Evolutionary conservation across 768 basidiomycete species (phyloP).

Genomic region (Pisolithus tinctorius): DNA sequence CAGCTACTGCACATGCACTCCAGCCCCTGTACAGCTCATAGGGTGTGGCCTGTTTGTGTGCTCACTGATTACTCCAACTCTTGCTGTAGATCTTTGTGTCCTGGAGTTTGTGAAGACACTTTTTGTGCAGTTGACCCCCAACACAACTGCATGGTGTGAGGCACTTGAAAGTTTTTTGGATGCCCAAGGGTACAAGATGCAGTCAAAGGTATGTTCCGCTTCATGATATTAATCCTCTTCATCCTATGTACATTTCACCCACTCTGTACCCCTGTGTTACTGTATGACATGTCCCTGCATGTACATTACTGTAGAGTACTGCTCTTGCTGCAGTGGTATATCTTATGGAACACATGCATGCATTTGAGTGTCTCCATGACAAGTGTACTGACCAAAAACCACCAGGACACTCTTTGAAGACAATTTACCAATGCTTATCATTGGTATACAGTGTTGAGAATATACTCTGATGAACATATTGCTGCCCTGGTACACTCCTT

Average conservation of each 20-base stretch:
- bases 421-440: conserved; percentile 18
- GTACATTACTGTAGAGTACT: no score
- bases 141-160: no score
- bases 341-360: background rate
- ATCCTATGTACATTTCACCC: no score
- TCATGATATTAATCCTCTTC: no score
- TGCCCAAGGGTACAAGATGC: no score
- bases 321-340: no score
- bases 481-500: conserved; percentile 12
- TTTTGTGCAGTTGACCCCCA: conserved; percentile 3
- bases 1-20: conserved; percentile 7
- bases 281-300: no score
- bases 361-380: no score
- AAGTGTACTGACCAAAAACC: background rate
- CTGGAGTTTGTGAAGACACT: conserved; percentile 20
- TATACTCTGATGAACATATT: conserved; percentile 14
- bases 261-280: no score
- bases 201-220: no score
- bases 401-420: conserved; percentile 18
- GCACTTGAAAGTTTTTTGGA: conserved; percentile 8
- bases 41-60: conserved; percentile 20
- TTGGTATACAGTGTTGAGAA: conserved; percentile 15
- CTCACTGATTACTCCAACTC: conserved; percentile 21
- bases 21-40: conserved; percentile 20
- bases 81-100: conserved; percentile 27